A percentile compares a stretch with the other conserved stretches of the same genome.
These are phyloP conservation scores for Antarctomyces pellizariae DNA, from an alignment of 495 filamentous ascomycete species.

Conservation along the genomic window DNA sequence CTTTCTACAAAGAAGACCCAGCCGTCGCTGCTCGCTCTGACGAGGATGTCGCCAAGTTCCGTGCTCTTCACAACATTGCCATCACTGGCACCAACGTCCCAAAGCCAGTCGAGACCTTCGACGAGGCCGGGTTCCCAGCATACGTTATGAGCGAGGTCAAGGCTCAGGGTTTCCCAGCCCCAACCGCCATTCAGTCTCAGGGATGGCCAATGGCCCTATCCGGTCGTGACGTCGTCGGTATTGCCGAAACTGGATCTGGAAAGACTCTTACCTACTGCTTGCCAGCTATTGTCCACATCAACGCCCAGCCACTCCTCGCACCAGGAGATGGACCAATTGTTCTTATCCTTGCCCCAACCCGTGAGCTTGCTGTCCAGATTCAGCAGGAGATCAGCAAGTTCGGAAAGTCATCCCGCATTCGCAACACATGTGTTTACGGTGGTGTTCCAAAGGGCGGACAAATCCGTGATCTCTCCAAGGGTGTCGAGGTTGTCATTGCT, in stretches of 20 bases:
- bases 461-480: conserved; percentile 75
- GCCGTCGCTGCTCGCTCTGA: conserved; percentile 49
- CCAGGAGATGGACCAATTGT: conserved; percentile 95
- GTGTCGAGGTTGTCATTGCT: conserved; percentile 82
- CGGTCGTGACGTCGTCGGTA: conserved; percentile 95
- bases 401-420: conserved; percentile 90
- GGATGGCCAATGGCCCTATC: conserved; percentile 99
- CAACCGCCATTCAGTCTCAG: conserved; percentile 92
- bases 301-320: conserved; percentile 91
- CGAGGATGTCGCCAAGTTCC: conserved; percentile 68
- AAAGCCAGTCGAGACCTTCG: conserved; percentile 85
- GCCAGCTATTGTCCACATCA: conserved; percentile 97
- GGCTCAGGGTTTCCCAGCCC: conserved; percentile 77
- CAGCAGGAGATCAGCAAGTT: conserved; percentile 91
- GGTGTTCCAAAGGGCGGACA: conserved; percentile 94
- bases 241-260: conserved; percentile 96
- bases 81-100: conserved; percentile 59
- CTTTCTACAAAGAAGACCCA: conserved; percentile 89
- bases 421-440: conserved; percentile 97
- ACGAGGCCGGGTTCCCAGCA: conserved; percentile 86
- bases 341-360: conserved; percentile 80
- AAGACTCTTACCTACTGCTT: conserved; percentile 98
- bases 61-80: conserved; percentile 55
- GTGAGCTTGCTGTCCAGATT: conserved; percentile 95
- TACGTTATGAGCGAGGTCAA: conserved; percentile 98